Evolutionary conservation across 2,329 filamentous ascomycete species (phyloP).

Genomic region (Periglandula ipomoeae): DNA sequence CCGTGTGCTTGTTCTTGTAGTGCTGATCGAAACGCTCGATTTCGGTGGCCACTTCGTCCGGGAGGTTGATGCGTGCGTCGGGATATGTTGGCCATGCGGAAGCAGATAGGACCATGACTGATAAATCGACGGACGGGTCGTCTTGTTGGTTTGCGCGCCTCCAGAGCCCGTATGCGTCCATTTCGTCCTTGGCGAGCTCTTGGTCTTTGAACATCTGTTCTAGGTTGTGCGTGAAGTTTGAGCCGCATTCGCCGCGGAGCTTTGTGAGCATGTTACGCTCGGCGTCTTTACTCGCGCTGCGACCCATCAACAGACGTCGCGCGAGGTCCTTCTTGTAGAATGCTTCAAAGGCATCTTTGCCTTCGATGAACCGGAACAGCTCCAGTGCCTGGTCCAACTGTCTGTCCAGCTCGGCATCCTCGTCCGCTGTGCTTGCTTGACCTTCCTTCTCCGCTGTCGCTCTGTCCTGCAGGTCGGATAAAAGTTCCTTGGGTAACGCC

Average conservation of each 20-base stretch:
- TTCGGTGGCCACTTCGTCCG: slow-evolving; percentile 63
- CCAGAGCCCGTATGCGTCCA: slow-evolving; percentile 74
- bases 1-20: slow-evolving; percentile 85
- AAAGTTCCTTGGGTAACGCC: slow-evolving; percentile 61
- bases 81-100: slow-evolving; percentile 90
- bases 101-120: slow-evolving; percentile 83
- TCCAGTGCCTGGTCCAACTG: slow-evolving; percentile 91
- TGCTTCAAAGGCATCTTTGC: slow-evolving; percentile 95
- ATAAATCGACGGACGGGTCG: slow-evolving; percentile 50
- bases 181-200: slow-evolving; percentile 85
- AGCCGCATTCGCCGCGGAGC: slow-evolving; percentile 86
- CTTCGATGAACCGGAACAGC: slow-evolving; percentile 92
- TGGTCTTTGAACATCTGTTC: slow-evolving; percentile 99
- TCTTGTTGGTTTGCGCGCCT: slow-evolving; percentile 40
- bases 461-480: slow-evolving; percentile 51
- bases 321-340: slow-evolving; percentile 99
- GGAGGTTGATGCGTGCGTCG: slow-evolving; percentile 63
- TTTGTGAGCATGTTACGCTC: slow-evolving; percentile 93
- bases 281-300: slow-evolving; percentile 88
- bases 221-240: slow-evolving; percentile 89
- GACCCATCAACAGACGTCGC: slow-evolving; percentile 77
- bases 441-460: slow-evolving; percentile 50
- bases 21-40: slow-evolving; percentile 74
- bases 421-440: slow-evolving; percentile 63
- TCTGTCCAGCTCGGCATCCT: slow-evolving; percentile 83